Conservation (phyloP, 495 filamentous ascomycete species). For the Tetracladium setigerum region DNA sequence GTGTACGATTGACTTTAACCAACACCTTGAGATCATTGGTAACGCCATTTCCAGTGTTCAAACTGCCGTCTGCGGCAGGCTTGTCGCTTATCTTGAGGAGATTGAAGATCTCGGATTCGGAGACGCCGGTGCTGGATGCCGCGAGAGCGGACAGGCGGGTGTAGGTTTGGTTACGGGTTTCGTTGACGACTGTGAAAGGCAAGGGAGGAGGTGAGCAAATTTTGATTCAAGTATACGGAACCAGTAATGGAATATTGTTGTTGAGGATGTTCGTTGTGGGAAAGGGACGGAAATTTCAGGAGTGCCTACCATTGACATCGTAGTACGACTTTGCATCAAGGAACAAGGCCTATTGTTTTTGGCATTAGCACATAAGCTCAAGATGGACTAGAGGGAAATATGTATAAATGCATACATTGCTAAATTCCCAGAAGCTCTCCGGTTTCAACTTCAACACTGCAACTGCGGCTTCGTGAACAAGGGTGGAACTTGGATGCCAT, state of each 20-base stretch:
- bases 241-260: too few relatives aligned
- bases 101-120: conserved; percentile 54
- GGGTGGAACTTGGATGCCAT: conserved; percentile 88
- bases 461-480: conserved; percentile 78
- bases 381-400: background rate
- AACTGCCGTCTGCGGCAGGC: conserved; percentile 48
- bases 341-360: conserved; percentile 48
- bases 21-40: conserved; percentile 81
- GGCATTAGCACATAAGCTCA: background rate
- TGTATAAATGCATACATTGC: conserved; percentile 26
- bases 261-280: too few relatives aligned
- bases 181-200: conserved; percentile 50
- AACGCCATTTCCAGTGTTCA: conserved; percentile 72
- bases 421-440: conserved; percentile 70
- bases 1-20: conserved; percentile 69
- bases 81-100: conserved; percentile 58
- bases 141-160: conserved; percentile 58
- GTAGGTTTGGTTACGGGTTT: conserved; percentile 82
- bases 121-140: conserved; percentile 54
- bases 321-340: conserved; percentile 64
- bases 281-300: too few relatives aligned
- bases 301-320: conserved; percentile 47
- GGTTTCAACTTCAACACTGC: conserved; percentile 65
- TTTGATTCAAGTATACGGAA: too few relatives aligned
- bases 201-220: too few relatives aligned